Evolutionary conservation across 73 alveolate species (phyloP), one percentile per base, ranked within the genome.

Genomic region (Urostyla sp.): DNA sequence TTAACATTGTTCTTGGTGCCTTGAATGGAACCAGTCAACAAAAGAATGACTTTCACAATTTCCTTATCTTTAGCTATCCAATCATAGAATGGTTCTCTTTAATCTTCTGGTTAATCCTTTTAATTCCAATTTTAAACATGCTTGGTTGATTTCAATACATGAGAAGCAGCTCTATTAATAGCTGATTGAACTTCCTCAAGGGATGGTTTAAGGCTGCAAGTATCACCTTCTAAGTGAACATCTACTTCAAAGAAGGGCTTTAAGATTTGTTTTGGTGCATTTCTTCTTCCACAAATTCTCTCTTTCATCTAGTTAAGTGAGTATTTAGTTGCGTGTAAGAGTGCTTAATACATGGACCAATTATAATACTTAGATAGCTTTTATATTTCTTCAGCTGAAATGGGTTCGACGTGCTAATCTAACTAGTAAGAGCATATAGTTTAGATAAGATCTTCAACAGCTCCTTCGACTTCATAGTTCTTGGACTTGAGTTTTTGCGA

Each of bases 1-100:
- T 87, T 61, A 78, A 95, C 98, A 34, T 86, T 75, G 72, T 95
- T 96, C 94, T 93, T 93, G 46, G 99, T 95, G 52, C 99, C 98
- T 75, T 96, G 95, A 79, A 96, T 95, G 58, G 99, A 92, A 50
- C 99, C 99, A 57, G 99, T 98, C 75, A 98, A 91, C 28, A 98
- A 96, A 72, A 98, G 78, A 72, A 98, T 96, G 87, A 98, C 99
- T 95, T 98, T 96, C 16, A 98, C 99, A 59, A 98, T 98, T 90
- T 98, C 99, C 69, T 96, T 98, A 79, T 98, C 99, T 63, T 97
- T 92, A 11, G 99, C 99, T 54, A 98, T 97, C 98, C 97, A 96
- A 78, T 98, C 99, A 63, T 98, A 98, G 99, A 98, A 98, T 43
- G 99, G 95, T 36, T 97, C 97, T 76, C 95, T 94, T 67, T 95